Base-by-base conservation (phyloP, 2,329 filamentous ascomycete species). In the Dichotomopilus funicola region DNA sequence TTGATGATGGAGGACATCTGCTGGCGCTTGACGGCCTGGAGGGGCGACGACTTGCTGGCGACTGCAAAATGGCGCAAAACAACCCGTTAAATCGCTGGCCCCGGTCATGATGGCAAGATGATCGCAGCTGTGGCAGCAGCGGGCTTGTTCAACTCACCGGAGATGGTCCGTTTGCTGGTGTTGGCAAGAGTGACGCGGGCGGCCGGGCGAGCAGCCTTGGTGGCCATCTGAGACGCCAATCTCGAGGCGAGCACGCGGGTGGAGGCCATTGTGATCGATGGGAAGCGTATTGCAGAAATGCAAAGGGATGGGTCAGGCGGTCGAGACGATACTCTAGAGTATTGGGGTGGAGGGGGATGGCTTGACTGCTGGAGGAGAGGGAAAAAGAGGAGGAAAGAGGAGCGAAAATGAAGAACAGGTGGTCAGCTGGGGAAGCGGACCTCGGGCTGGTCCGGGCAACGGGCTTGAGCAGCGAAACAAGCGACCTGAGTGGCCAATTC, bases 201-300 rank as follows among this genome's bases (percentile, higher is more conserved):
- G 74, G 84, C 84, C 77, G 87, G 86, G 75, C 87, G 87, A 75
- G 86, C 86, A 75, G 84, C 85, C 84, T 87, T 88, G 77, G 80
- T 76, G 73, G 85, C 83, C 83, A 87, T 86, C 77, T 86, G 82
- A 72, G 83, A 80, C 75, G 86, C 85, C 79, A 90, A 81, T 75
- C 87, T 84, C 71, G 86, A 85, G 73, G 87, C 83, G 77, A 89
- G 80, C 75, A 89, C 81, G 78, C 87, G 87, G 74, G 83, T 78
- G 75, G 83, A 81, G 75, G 87, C 85, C 87, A 91, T 91, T 89
- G 81, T 82, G 81, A 84, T 76, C 78, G 78, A 74, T 77, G 69
- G 71, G 71, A 74, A 58, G 73, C 73, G 68, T 67, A 65, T n/a
- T 66, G 68, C 64, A 64, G 51, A 59, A 65, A 51, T 56, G 57